Conservation (phyloP, 169 alveolate genomes). For the Besnoitia besnoiti region DNA sequence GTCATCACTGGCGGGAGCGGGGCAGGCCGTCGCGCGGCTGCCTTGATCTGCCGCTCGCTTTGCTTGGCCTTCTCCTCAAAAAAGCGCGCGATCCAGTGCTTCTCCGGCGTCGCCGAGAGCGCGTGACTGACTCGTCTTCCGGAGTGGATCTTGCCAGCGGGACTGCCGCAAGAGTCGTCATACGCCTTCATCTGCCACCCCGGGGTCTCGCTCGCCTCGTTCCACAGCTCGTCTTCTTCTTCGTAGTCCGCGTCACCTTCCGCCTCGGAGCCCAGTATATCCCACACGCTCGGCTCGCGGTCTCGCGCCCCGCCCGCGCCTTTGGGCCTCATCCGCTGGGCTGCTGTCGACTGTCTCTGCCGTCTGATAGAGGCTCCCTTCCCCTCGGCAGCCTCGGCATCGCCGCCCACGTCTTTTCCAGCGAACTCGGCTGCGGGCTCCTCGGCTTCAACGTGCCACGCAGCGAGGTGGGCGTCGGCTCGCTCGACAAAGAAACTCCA, state of each 20-base stretch:
- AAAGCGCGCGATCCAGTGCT: constrained; percentile 19
- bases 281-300: neutral
- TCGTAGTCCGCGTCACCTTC: neutral
- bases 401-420: neutral
- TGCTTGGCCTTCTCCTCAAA: neutral
- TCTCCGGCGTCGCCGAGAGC: neutral
- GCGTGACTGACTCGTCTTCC: no score
- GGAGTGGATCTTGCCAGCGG: no score
- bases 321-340: no score
- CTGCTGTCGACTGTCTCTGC: neutral
- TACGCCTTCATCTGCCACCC: no score
- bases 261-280: neutral
- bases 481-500: neutral
- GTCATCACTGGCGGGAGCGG: neutral
- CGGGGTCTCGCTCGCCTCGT: neutral
- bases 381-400: neutral
- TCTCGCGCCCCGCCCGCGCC: no score
- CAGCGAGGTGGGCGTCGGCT: neutral
- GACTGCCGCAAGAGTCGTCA: no score
- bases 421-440: neutral
- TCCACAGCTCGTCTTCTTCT: neutral
- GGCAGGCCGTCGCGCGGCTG: neutral
- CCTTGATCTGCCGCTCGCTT: neutral
- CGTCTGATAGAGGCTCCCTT: neutral
- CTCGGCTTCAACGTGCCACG: neutral